Base-by-base conservation (phyloP, 129 eudicot species). In the Flaveria robusta region DNA sequence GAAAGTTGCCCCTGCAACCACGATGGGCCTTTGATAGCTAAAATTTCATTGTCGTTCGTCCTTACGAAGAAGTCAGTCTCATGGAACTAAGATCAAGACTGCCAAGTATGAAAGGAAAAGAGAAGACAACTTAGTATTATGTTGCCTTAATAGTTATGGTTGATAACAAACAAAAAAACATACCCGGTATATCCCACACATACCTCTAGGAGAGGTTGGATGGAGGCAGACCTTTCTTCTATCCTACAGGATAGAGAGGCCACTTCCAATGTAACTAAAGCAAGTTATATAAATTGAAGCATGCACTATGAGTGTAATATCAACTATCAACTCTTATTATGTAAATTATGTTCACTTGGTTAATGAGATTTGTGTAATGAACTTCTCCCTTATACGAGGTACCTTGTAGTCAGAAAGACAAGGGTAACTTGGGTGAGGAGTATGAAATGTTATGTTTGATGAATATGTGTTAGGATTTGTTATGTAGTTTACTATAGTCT, bases 391-490 rank as follows among this genome's bases (percentile, higher is more conserved):
- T 47, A 41, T 55, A 13, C 12, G 11, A 22, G 77, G 27, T 55
- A 68, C 39, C 50, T 72, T 56, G 14, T 37, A 10, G 15, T 56
- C 22, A 73, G 24, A 58, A 73, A 22, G 24, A 15, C n/a, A 74
- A 16, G 18, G 49, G 59, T 51, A 13, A 39, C 15, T 8, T 66
- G 52, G 71, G 29, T 66, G 52, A 66, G 31, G 71, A 26, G 62
- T 8, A 41, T 70, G 20, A 15, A 19, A 29, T 70, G 47, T 39
- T 71, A n/a, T n/a, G 27, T 71, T 31, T 31, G 23, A 31, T 51
- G 16, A 19, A 55, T 52, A 52, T 29, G 68, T 42, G 68, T 58
- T 42, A 66, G 70, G 46, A 23, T 42, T 43, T 24, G 16, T 55
- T 52, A 54, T 68, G 23, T 77, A 41, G 16, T 13, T 18, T 42